Evolutionary conservation across 2,329 filamentous ascomycete species (phyloP).

Genomic region (Aspergillus puulaauensis): DNA sequence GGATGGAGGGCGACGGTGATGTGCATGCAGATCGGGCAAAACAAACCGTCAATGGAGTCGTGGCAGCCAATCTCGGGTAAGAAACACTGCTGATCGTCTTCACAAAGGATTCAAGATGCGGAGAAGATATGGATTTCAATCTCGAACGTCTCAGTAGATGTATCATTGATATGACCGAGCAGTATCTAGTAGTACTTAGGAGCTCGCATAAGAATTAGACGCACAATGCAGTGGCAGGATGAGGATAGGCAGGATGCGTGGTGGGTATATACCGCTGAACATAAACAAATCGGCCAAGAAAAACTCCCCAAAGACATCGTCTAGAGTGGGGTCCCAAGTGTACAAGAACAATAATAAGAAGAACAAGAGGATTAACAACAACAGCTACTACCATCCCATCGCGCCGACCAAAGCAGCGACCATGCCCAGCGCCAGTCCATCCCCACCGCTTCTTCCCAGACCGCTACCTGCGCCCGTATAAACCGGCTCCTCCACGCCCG

Average conservation of each 20-base stretch:
- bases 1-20: not conserved
- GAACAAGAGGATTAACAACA: not conserved
- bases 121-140: not conserved
- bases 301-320: not conserved
- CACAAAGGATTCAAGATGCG: not conserved
- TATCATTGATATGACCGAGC: not conserved
- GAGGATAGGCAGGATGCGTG: not conserved
- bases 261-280: constrained; percentile 9
- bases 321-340: not conserved
- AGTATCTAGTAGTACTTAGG: not conserved
- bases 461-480: not conserved
- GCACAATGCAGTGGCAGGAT: not conserved
- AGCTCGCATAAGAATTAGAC: not conserved
- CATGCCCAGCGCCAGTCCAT: not conserved
- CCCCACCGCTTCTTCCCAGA: not conserved
- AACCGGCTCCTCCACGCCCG: not conserved
- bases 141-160: no score
- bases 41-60: not conserved
- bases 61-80: not conserved
- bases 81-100: constrained; percentile 2
- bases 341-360: not conserved
- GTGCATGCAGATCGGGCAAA: constrained; percentile 6
- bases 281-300: not conserved
- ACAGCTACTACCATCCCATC: not conserved
- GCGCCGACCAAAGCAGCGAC: not conserved